Conservation (phyloP, 768 basidiomycete species). For the Hypsizygus marmoreus region DNA sequence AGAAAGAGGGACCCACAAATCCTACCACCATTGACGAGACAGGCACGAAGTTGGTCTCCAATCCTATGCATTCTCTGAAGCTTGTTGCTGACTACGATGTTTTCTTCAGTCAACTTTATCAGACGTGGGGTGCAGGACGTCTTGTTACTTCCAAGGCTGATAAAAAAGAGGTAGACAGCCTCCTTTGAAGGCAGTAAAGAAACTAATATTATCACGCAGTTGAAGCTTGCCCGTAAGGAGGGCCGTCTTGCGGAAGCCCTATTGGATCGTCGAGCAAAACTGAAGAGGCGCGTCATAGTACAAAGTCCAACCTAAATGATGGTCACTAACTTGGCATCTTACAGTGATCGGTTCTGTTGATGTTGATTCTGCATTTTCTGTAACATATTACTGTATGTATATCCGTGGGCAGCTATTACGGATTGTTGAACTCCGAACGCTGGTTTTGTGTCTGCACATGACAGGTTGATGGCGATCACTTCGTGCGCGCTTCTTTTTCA, state of each 20-base stretch:
- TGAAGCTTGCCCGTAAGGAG: constrained; percentile 78
- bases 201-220: constrained; percentile 43
- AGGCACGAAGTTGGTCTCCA: constrained; percentile 64
- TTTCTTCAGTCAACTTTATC: constrained; percentile 60
- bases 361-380: constrained; percentile 34
- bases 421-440: too few species aligned
- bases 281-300: constrained; percentile 66
- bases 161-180: constrained; percentile 66
- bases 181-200: too few species aligned
- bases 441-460: too few species aligned
- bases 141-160: constrained; percentile 70
- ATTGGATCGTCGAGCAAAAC: constrained; percentile 77
- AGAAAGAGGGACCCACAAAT: constrained; percentile 57
- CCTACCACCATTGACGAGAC: constrained; percentile 68
- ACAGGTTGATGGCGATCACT: too few species aligned
- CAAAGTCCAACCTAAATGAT: background rate
- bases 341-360: constrained; percentile 56
- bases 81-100: constrained; percentile 8
- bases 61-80: constrained; percentile 1
- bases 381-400: constrained; percentile 5
- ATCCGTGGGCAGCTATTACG: too few species aligned
- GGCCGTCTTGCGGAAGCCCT: constrained; percentile 81
- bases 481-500: too few species aligned
- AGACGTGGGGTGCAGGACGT: constrained; percentile 84
- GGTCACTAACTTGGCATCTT: background rate